Percentiles rank a stretch among this genome's conserved stretches.
phyloP scores from a whole-genome alignment of 768 basidiomycete genomes.

The Clavulina sp. region DNA sequence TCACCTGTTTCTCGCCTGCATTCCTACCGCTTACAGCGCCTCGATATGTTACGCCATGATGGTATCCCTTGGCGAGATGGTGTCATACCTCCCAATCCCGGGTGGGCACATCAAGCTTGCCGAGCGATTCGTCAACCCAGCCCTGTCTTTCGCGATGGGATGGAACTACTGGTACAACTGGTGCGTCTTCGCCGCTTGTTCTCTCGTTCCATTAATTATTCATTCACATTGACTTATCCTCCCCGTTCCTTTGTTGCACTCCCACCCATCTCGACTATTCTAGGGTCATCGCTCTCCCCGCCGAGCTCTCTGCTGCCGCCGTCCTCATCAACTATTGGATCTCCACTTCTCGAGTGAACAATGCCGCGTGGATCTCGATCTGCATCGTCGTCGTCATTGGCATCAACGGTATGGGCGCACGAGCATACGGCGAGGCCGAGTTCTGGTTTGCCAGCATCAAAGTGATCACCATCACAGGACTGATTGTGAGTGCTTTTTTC shows the following conservation, averaged over 20 bases:
- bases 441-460: slow-evolving; percentile 88
- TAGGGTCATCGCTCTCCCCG: slow-evolving; percentile 17
- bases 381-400: slow-evolving; percentile 55
- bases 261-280: slow-evolving; percentile 16
- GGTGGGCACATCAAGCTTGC: slow-evolving; percentile 39
- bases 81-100: slow-evolving; percentile 59
- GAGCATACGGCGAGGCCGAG: slow-evolving; percentile 35
- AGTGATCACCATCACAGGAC: slow-evolving; percentile 34
- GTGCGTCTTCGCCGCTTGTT: slow-evolving; percentile 2
- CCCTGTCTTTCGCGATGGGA: slow-evolving; percentile 34
- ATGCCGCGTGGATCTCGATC: slow-evolving; percentile 66
- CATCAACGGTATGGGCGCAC: slow-evolving; percentile 33
- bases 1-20: too few relatives aligned
- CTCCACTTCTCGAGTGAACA: too few relatives aligned
- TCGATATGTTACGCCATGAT: slow-evolving; percentile 36
- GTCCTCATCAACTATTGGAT: slow-evolving; percentile 67
- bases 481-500: slow-evolving; percentile 10
- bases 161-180: slow-evolving; percentile 19
- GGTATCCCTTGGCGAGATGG: slow-evolving; percentile 39
- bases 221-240: too few relatives aligned
- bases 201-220: not conserved
- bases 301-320: slow-evolving; percentile 19
- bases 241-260: not conserved
- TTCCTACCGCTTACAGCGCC: not conserved
- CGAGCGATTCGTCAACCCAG: slow-evolving; percentile 65